These are phyloP conservation scores for Nicotiana paniculata DNA, from an alignment of 257 asterid species.

Conservation along the genomic window DNA sequence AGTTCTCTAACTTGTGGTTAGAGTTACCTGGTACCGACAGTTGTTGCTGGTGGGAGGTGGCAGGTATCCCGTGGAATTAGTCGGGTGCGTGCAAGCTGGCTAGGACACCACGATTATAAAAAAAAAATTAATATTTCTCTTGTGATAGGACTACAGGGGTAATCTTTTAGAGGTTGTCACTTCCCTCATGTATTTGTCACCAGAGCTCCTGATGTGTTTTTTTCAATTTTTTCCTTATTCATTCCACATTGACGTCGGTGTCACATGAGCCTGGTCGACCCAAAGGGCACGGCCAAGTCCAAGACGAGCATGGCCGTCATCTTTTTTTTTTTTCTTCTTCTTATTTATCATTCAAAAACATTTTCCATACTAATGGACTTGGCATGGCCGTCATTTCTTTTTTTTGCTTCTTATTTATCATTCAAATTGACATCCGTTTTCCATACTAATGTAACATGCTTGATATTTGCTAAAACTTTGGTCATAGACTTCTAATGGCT, in stretches of 20 bases:
- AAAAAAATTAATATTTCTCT: not conserved
- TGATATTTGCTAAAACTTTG: not conserved
- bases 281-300: no score
- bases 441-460: not conserved
- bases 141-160: not conserved
- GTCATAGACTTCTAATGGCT: not conserved
- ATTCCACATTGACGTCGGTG: no score
- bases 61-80: no score
- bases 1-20: no score
- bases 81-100: no score
- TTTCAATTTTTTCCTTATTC: no score
- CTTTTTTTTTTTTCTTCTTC: not conserved
- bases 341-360: not conserved
- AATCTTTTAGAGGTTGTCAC: not conserved
- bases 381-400: no score
- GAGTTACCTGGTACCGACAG: no score
- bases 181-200: not conserved
- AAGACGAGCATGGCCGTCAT: no score
- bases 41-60: no score
- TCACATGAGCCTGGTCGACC: no score
- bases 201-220: not conserved
- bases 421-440: not conserved
- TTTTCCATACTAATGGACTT: not conserved
- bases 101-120: not conserved
- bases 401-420: not conserved